Evolutionary conservation across 2,329 filamentous ascomycete genomes (phyloP).

Genomic region (Exophiala bonariae): DNA sequence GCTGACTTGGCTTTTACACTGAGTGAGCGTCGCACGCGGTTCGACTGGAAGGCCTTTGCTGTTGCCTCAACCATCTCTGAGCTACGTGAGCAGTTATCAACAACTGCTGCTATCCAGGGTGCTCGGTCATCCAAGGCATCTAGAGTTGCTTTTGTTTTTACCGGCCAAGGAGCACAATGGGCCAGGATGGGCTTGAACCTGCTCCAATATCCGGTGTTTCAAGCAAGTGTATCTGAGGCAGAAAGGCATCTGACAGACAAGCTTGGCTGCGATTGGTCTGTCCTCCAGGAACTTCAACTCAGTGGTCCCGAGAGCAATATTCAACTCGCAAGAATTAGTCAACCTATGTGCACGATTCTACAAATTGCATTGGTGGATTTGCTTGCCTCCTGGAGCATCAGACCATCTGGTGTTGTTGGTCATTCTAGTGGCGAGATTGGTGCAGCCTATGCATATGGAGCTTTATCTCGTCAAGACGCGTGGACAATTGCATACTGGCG

Average conservation of each 20-base stretch:
- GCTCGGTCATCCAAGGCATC: not conserved
- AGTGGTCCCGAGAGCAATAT: slow-evolving; percentile 21
- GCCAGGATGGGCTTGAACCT: slow-evolving; percentile 34
- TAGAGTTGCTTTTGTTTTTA: slow-evolving; percentile 33
- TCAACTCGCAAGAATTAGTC: slow-evolving; percentile 30
- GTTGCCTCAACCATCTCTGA: not conserved
- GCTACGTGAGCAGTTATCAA: not conserved
- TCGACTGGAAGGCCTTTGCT: slow-evolving; percentile 3
- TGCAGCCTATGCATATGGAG: slow-evolving; percentile 35
- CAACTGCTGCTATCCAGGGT: not conserved
- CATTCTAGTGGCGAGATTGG: slow-evolving; percentile 40
- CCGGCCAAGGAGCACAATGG: slow-evolving; percentile 40
- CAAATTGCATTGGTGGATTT: slow-evolving; percentile 37
- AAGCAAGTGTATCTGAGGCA: slow-evolving; percentile 9
- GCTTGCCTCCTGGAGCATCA: slow-evolving; percentile 28
- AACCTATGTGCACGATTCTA: slow-evolving; percentile 36
- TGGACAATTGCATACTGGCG: slow-evolving; percentile 29
- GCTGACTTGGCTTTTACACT: slow-evolving; percentile 13
- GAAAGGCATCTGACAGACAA: slow-evolving; percentile 6
- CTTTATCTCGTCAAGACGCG: slow-evolving; percentile 16
- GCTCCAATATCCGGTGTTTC: slow-evolving; percentile 27
- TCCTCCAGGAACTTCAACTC: slow-evolving; percentile 16
- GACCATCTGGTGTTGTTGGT: slow-evolving; percentile 30
- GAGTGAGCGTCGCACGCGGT: slow-evolving; percentile 2
- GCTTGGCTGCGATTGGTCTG: not conserved